phyloP scores from a whole-genome alignment of 2,329 filamentous ascomycete species.

The Ophiosphaerella narmari region DNA sequence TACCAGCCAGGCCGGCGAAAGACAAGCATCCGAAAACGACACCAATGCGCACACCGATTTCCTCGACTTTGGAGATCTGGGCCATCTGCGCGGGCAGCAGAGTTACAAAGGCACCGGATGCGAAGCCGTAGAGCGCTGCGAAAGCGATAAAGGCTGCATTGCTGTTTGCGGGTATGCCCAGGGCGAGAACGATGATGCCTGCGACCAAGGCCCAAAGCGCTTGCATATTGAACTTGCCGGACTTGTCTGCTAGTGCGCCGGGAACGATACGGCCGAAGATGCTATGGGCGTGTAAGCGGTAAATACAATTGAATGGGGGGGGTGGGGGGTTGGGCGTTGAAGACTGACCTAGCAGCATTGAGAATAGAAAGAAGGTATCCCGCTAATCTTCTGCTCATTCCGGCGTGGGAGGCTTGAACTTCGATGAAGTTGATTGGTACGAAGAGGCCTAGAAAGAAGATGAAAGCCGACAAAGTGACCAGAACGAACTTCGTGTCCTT shows the following conservation, averaged over 20 bases:
- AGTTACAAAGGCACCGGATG: constrained; percentile 58
- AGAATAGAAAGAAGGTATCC: constrained; percentile 60
- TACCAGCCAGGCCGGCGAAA: constrained; percentile 55
- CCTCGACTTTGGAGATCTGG: constrained; percentile 49
- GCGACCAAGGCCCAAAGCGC: constrained; percentile 38
- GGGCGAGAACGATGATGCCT: constrained; percentile 52
- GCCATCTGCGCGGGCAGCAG: constrained; percentile 52
- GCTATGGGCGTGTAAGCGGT: constrained; percentile 36
- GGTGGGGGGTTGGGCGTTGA: no score
- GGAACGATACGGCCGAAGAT: constrained; percentile 63
- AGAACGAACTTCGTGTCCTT: constrained; percentile 52
- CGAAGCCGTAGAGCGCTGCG: constrained; percentile 56
- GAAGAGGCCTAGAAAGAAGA: constrained; percentile 65
- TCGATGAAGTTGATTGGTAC: constrained; percentile 57
- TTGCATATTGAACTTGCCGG: constrained; percentile 59
- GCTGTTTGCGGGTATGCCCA: constrained; percentile 52
- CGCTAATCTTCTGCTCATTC: constrained; percentile 55
- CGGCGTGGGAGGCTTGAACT: constrained; percentile 50
- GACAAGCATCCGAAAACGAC: constrained; percentile 54
- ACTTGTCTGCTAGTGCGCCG: constrained; percentile 58
- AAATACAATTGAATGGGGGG: constrained; percentile 36
- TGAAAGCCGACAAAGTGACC: constrained; percentile 57
- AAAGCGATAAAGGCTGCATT: constrained; percentile 53
- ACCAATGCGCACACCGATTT: constrained; percentile 62
- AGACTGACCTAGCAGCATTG: constrained; percentile 56